These are phyloP conservation scores for Daedalea quercina DNA, from an alignment of 768 basidiomycete genomes.

Conservation along the genomic window DNA sequence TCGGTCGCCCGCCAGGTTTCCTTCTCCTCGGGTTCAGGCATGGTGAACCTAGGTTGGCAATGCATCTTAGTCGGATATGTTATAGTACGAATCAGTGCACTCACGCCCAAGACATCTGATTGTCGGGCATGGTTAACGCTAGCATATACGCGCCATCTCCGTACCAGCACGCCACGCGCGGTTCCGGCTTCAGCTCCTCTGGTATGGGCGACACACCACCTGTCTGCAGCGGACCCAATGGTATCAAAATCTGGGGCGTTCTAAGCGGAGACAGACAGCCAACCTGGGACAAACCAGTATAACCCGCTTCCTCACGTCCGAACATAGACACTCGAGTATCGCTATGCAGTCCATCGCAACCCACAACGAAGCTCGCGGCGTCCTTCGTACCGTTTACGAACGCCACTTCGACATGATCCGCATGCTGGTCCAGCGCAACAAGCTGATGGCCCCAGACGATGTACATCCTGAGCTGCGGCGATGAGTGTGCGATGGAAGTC, in stretches of 20 bases:
- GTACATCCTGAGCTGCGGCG: constrained; percentile 24
- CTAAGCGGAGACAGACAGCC: neutral
- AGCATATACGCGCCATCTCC: constrained; percentile 32
- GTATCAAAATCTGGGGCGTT: too few relatives aligned
- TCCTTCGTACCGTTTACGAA: constrained; percentile 30
- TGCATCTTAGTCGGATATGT: neutral
- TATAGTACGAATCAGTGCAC: neutral
- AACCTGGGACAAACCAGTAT: constrained; percentile 34
- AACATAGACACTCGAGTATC: constrained; percentile 30
- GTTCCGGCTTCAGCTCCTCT: constrained; percentile 8
- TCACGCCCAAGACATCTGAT: constrained; percentile 31
- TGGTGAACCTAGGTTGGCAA: constrained; percentile 23
- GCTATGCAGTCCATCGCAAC: constrained; percentile 39
- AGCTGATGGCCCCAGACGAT: constrained; percentile 29
- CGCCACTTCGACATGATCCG: constrained; percentile 23
- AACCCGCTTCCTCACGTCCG: constrained; percentile 28
- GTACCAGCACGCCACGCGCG: constrained; percentile 26
- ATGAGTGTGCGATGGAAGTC: constrained; percentile 13
- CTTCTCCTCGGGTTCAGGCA: constrained; percentile 28
- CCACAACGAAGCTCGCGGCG: constrained; percentile 32
- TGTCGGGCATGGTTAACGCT: constrained; percentile 18
- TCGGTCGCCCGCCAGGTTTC: constrained; percentile 36
- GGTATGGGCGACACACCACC: constrained; percentile 27
- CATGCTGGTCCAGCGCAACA: constrained; percentile 23
- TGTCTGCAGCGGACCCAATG: too few relatives aligned